These are phyloP conservation scores for Strobilomyces dryophilus DNA, from an alignment of 768 basidiomycete species.

Conservation along the genomic window DNA sequence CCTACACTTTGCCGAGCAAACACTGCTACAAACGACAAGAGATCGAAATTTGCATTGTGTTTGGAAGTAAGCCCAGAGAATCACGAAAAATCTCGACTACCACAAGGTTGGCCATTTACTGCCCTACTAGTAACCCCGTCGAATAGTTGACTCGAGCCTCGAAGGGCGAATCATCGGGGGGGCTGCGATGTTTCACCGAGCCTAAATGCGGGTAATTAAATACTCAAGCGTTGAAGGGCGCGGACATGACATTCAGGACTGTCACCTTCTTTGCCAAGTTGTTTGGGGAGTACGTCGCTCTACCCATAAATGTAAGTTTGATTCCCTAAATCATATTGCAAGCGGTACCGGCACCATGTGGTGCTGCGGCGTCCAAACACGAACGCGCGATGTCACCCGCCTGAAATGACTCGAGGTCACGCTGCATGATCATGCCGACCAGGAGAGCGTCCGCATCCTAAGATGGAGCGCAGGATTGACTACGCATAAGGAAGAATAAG, in stretches of 20 bases:
- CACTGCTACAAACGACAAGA: background rate
- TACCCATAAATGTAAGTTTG: constrained; percentile 14
- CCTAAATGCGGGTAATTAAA: constrained; percentile 1
- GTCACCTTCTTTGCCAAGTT: background rate
- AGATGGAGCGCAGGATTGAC: background rate
- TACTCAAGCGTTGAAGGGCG: constrained; percentile 6
- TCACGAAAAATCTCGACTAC: background rate
- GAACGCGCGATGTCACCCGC: constrained; percentile 2
- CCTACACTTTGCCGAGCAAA: background rate
- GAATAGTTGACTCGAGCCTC: background rate
- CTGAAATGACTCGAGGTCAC: constrained; percentile 2
- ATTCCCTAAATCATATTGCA: constrained; percentile 15
- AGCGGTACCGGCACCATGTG: constrained; percentile 20
- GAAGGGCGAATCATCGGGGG: constrained; percentile 15
- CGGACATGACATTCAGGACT: constrained; percentile 27
- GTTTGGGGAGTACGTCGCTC: constrained; percentile 7
- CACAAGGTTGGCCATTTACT: background rate
- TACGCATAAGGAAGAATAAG: background rate
- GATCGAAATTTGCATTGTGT: background rate
- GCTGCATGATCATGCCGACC: background rate
- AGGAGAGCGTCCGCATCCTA: background rate
- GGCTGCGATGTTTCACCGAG: constrained; percentile 1
- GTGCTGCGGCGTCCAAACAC: constrained; percentile 5
- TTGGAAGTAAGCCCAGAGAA: background rate
- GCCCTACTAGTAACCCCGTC: background rate